Base-by-base conservation (phyloP, 805 yeast genomes). In the Nakazawaea anatomiae region DNA sequence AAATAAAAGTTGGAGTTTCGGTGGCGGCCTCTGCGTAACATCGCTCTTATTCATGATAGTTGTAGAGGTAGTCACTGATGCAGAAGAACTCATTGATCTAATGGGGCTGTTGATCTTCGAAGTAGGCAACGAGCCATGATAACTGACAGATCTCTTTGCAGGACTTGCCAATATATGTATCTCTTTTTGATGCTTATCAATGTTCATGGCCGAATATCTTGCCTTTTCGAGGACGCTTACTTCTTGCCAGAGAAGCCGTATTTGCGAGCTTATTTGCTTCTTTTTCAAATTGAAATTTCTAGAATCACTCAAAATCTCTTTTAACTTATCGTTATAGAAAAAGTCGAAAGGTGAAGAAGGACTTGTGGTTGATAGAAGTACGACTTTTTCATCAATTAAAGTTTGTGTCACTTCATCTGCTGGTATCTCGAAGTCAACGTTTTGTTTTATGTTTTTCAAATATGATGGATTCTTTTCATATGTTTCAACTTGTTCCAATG, bases 331-430 rank as follows among this genome's bases (percentile, higher is more conserved):
- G 34, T 51, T 51, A 34, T 42, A 51, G 35, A 51, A 51, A 39
- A 46, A 38, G 3, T 51, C 53, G 46, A 51, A 51, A 5, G 53
- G 53, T 7, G 53, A 46, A 9, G 53, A 42, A n/a, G 53, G 45
- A 4, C 30, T 14, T 3, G 32, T 11, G 7, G 10, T 41, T 11
- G 41, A 38, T 29, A 46, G 31, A 6, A 11, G 25, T 11, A 5
- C 5, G 9, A 51, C 39, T 14, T 51, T 51, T n/a, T 31, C 39
- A 8, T 46, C 42, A n/a, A 51, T 39, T 38, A 51, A 31, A 6
- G 42, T 47, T 25, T 42, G 32, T 9, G 53, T 51, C 4, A 51
- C 32, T 12, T 42, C 28, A 3, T 35, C 38, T 32, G 25, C 28
- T 6, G 47, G 46, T 11, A 50, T 25, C 6, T 36, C 41, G 4